Evolutionary conservation across 352 stramenopile species (phyloP), one percentile per base, ranked within the genome.

Genomic region (Phytophthora pisi): DNA sequence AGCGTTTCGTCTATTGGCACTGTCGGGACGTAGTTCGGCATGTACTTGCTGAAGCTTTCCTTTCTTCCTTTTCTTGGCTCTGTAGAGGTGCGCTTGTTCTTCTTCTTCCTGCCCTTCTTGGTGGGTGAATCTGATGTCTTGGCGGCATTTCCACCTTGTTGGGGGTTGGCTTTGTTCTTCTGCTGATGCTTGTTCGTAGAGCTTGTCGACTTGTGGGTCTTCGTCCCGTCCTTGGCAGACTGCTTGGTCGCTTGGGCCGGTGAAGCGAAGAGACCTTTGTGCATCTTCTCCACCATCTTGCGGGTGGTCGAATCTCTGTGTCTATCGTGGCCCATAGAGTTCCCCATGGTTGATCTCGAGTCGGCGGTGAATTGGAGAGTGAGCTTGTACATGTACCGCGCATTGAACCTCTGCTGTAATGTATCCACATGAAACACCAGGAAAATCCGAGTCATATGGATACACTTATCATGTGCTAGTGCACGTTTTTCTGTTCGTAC

Each of bases 21-120:
- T 10, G 51, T 57, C 8, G 7, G 31, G 30, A 24, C 15, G n/a
- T 45, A 57, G 28, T 30, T 10, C 9, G 43, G 43, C 20, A 51
- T 51, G 43, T 16, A 51, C 20, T 51, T 51, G 7, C n/a, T 28
- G 20, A 51, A 51, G 43, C 43, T 51, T 13, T 45, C 16, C 30
- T 57, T 57, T 26, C 51, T 40, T 45, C 51, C 51, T 43, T 57
- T 57, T 10, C 51, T 23, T 18, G 51, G 51, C 13, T 43, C 28
- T 18, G 51, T 40, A 24, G 51, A 43, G 1, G 9, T 43, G 51
- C 6, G 16, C 13, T 57, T 57, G 8, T 40, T 28, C 38, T 45
- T 57, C n/a, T 40, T 43, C 5, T 20, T 31, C 20, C n/a, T 42
- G 11, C 24, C 28, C 6, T 18, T 57, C 30, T 45, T 57, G 20